Conservation (phyloP, 345 rosid species). For the Populus tremula region DNA sequence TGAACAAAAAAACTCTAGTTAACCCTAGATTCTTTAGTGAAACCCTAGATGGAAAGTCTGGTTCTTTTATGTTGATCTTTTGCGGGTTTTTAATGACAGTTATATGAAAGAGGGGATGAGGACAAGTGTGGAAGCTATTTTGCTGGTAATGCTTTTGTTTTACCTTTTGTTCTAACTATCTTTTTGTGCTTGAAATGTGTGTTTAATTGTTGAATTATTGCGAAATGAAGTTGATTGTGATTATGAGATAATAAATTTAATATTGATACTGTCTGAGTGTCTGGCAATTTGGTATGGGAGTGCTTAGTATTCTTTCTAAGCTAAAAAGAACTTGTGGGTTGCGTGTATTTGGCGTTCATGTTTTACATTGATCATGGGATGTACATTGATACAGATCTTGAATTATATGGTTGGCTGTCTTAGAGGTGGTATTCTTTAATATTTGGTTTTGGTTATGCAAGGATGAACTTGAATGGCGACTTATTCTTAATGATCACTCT, state of each 20-base stretch:
- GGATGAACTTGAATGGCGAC: background rate
- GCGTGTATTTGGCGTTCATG: background rate
- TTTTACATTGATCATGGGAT: background rate
- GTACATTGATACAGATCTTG: background rate
- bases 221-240: background rate
- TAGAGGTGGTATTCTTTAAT: too few relatives aligned
- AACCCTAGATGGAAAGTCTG: background rate
- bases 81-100: constrained; percentile 37
- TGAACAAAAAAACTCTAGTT: background rate
- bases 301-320: background rate
- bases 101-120: constrained; percentile 98
- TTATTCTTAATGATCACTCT: background rate
- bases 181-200: background rate
- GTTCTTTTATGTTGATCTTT: background rate
- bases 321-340: background rate
- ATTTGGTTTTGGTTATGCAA: too few relatives aligned
- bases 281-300: background rate
- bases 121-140: constrained; percentile 89
- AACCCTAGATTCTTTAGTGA: constrained; percentile 1
- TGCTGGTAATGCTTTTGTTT: constrained; percentile 54
- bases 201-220: background rate
- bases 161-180: background rate
- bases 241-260: background rate
- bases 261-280: too few relatives aligned
- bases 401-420: background rate